A percentile compares a stretch with the other conserved stretches of the same genome.
Conservation (phyloP, 495 filamentous ascomycete species). For the Penicillium paradoxum region DNA sequence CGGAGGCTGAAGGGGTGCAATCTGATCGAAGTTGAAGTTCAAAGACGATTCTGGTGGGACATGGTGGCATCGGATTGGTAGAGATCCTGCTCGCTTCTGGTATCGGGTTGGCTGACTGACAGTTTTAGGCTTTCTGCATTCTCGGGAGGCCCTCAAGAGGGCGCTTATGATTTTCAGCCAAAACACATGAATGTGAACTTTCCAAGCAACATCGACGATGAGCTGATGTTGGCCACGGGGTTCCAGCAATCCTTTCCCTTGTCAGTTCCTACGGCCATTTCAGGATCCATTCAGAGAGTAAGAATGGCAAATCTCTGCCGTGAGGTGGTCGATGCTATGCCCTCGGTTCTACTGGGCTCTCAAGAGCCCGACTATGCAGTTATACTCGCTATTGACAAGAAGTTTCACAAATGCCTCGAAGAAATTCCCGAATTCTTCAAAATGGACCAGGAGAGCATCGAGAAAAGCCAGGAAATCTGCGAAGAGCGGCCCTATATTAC, state of each 20-base stretch:
- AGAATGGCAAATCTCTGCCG: conserved; percentile 23
- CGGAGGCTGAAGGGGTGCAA: conserved; percentile 20
- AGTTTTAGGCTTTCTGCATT: conserved; percentile 22
- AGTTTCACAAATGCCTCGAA: conserved; percentile 15
- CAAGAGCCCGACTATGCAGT: conserved; percentile 19
- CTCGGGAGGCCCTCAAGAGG: conserved; percentile 23
- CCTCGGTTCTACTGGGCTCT: conserved; percentile 17
- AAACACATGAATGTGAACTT: conserved; percentile 31
- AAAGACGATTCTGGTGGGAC: conserved; percentile 30
- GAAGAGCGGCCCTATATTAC: conserved; percentile 23
- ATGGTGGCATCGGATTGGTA: conserved; percentile 33
- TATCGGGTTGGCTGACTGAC: neutral
- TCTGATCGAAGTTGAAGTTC: conserved; percentile 28
- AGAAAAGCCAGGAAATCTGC: conserved; percentile 17
- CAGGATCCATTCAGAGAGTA: conserved; percentile 20
- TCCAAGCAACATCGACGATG: conserved; percentile 28
- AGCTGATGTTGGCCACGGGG: conserved; percentile 13
- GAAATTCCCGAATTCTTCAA: conserved; percentile 20
- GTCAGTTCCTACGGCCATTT: conserved; percentile 20
- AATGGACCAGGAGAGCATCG: conserved; percentile 17
- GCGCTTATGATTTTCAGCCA: conserved; percentile 24
- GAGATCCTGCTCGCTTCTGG: neutral
- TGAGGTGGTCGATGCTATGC: conserved; percentile 26
- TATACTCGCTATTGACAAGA: conserved; percentile 21
- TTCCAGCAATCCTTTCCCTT: conserved; percentile 10